Conservation (phyloP, 352 stramenopile genomes). For the Phytophthora pisi region DNA sequence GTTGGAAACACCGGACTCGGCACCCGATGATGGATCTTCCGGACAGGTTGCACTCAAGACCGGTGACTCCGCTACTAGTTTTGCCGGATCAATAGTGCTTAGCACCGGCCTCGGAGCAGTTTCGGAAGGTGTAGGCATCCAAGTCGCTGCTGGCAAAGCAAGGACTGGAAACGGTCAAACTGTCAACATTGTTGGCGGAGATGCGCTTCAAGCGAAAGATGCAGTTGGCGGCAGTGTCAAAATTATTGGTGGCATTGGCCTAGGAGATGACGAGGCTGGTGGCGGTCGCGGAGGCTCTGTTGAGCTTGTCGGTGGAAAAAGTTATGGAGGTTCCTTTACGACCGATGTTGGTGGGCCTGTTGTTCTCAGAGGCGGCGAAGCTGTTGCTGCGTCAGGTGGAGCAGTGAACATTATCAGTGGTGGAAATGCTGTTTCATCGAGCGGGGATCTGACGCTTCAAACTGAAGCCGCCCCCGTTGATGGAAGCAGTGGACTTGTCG, state of each 20-base stretch:
- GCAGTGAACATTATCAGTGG: constrained; percentile 53
- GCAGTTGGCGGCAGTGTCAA: constrained; percentile 43
- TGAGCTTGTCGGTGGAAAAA: constrained; percentile 48
- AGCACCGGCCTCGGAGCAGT: constrained; percentile 50
- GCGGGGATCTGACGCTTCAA: constrained; percentile 47
- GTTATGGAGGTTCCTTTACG: constrained; percentile 42
- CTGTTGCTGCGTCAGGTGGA: constrained; percentile 49
- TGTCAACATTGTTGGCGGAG: constrained; percentile 46
- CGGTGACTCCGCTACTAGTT: constrained; percentile 37
- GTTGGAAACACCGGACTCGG: constrained; percentile 48
- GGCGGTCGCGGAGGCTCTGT: constrained; percentile 53
- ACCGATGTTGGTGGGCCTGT: constrained; percentile 54
- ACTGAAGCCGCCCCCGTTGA: constrained; percentile 34
- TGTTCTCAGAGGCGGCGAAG: constrained; percentile 43
- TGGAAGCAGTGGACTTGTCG: constrained; percentile 47
- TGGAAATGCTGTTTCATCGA: constrained; percentile 49
- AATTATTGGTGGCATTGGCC: constrained; percentile 44
- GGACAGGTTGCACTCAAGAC: constrained; percentile 48
- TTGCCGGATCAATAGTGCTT: constrained; percentile 53
- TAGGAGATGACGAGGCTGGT: constrained; percentile 44
- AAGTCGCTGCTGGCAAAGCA: constrained; percentile 45
- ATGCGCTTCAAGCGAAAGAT: constrained; percentile 44
- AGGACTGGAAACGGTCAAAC: constrained; percentile 40
- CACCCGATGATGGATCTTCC: constrained; percentile 39
- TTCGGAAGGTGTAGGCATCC: constrained; percentile 42